These are phyloP conservation scores for Tulasnella sp. DNA, from an alignment of 768 basidiomycete species.

Conservation along the genomic window DNA sequence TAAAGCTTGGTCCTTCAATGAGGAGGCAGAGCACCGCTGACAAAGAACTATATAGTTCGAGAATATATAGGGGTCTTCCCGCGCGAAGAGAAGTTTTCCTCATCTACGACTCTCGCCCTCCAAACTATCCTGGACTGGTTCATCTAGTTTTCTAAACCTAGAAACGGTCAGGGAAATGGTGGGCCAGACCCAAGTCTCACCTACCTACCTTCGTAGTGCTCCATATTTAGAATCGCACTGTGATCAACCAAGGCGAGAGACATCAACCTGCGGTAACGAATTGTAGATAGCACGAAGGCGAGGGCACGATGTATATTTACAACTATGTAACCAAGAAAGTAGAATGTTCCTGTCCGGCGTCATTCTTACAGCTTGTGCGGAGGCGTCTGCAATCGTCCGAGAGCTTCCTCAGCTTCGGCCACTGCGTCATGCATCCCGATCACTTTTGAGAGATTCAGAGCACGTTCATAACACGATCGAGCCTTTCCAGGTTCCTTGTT, in stretches of 20 bases:
- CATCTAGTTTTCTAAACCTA: neutral
- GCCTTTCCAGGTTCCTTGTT: neutral
- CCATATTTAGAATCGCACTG: neutral
- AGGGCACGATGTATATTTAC: neutral
- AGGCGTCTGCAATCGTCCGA: neutral
- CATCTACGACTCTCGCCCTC: neutral
- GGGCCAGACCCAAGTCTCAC: neutral
- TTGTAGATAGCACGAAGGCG: neutral
- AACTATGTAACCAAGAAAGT: neutral
- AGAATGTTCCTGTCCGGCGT: neutral
- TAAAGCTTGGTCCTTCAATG: no score
- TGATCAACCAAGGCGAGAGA: neutral
- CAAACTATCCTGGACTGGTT: neutral
- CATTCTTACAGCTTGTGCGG: neutral
- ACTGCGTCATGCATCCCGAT: constrained; percentile 3
- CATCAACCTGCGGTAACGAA: neutral
- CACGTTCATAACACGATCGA: neutral
- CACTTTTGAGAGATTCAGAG: neutral
- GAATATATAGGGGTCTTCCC: neutral
- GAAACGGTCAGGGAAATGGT: neutral
- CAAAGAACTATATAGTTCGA: neutral
- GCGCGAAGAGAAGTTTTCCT: neutral
- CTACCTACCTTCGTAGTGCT: neutral
- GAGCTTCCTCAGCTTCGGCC: neutral
- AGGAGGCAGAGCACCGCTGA: neutral